Evolutionary conservation across 2,329 filamentous ascomycete species (phyloP), one percentile per base, ranked within the genome.

Genomic region (Monosporascus sp.): DNA sequence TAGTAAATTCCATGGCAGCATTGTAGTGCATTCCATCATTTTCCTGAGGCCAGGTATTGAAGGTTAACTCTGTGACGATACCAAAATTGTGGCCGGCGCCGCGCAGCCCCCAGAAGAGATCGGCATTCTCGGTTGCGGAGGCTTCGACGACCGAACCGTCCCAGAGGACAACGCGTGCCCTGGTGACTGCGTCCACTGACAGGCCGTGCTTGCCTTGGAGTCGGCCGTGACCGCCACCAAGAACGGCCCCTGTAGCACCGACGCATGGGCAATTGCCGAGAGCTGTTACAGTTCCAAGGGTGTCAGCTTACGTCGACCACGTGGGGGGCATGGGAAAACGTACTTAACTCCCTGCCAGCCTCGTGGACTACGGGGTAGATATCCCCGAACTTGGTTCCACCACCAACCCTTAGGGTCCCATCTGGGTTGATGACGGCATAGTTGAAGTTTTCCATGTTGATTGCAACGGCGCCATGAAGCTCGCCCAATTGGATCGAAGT

Each of bases 11-110:
- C 55, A 57, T 57, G 24, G 54, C 52, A 18, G 50, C 52, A 41
- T 57, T 54, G 24, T 57, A 57, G 6, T 37, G 41, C 22, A 50
- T 37, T 18, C 52, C 52, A 14, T 44, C 41, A 20, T 54, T 54
- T n/a, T 45, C 17, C n/a, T 47, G 25, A 22, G 55, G 55, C 50
- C 50, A 55, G 15, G 51, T 55, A 20, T 54, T 46, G 35, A 47
- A 55, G 0, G 54, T 56, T 5, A 52, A 52, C 15, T 49, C 49
- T 7, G 47, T 31, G 8, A 56, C 49, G 17, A 58, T 73, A 20
- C 74, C 75, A 43, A 76, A 76, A 56, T 76, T 76, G 53, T 75
- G 71, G 1, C 73, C 74, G 1, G 73, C 73, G 5, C 74, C 74
- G n/a, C 70, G 66, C 56, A 77, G 67, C 5, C 67, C 74, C 74